Conservation (phyloP, 2,329 filamentous ascomycete genomes). For the Ascochyta clinopodiicola region DNA sequence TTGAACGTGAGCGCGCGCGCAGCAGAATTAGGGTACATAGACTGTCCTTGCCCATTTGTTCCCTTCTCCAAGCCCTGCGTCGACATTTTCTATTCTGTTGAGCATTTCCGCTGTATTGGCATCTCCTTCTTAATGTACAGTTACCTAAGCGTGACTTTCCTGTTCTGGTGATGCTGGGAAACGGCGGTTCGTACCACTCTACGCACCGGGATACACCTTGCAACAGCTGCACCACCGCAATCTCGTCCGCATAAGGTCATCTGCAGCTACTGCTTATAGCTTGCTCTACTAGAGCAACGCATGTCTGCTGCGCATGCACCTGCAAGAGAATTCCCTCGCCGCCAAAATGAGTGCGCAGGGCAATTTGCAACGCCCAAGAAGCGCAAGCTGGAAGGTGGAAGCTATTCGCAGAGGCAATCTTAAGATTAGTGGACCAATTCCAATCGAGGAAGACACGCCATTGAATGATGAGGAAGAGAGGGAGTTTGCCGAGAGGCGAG, state of each 20-base stretch:
- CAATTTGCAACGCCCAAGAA: slow-evolving; percentile 34
- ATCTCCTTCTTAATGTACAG: slow-evolving; percentile 28
- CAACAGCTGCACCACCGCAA: slow-evolving; percentile 32
- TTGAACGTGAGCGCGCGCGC: neutral
- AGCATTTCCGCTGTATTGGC: neutral
- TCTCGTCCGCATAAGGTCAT: slow-evolving; percentile 29
- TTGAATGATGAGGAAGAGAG: slow-evolving; percentile 45
- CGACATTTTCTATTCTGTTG: neutral
- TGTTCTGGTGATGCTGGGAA: slow-evolving; percentile 26
- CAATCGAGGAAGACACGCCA: slow-evolving; percentile 46
- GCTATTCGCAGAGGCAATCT: slow-evolving; percentile 48
- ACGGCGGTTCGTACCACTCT: slow-evolving; percentile 16
- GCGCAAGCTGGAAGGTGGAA: slow-evolving; percentile 48
- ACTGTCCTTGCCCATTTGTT: slow-evolving; percentile 10
- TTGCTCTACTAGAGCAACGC: slow-evolving; percentile 20
- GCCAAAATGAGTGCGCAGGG: slow-evolving; percentile 40
- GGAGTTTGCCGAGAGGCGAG: slow-evolving; percentile 36
- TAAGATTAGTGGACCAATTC: slow-evolving; percentile 49
- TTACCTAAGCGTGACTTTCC: slow-evolving; percentile 12
- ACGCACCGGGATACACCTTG: slow-evolving; percentile 29
- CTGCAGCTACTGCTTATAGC: slow-evolving; percentile 14
- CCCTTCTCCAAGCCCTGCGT: neutral
- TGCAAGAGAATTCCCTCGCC: slow-evolving; percentile 38
- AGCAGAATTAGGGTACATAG: slow-evolving; percentile 10
- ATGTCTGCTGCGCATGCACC: slow-evolving; percentile 40